These are phyloP conservation scores for Ophiostoma perfectum DNA, from an alignment of 2,329 filamentous ascomycete species.

Conservation along the genomic window DNA sequence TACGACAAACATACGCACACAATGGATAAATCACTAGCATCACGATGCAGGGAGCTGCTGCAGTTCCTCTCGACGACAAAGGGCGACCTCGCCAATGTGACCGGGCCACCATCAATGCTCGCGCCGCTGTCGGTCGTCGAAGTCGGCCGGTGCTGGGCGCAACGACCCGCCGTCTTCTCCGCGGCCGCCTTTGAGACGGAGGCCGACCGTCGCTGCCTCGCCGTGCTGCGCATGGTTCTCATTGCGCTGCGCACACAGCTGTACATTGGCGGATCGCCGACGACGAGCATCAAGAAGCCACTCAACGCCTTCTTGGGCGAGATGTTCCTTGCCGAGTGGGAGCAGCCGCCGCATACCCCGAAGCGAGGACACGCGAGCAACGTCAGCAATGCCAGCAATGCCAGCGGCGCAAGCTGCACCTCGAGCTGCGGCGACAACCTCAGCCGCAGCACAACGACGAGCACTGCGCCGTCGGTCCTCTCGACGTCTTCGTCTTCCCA, in stretches of 20 bases:
- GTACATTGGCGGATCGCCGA: conserved; percentile 43
- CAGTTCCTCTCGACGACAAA: conserved; percentile 38
- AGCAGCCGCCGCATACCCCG: conserved; percentile 27
- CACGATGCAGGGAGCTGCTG: conserved; percentile 32
- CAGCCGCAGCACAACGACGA: not conserved
- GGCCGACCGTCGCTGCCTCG: conserved; percentile 40
- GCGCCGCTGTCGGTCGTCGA: conserved; percentile 47
- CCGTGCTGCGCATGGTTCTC: conserved; percentile 45
- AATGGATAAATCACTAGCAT: conserved; percentile 30
- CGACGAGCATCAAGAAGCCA: conserved; percentile 48
- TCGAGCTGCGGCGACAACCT: not conserved
- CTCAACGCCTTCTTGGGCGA: conserved; percentile 51
- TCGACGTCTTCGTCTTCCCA: not conserved
- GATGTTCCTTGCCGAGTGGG: conserved; percentile 42
- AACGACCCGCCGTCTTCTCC: conserved; percentile 44
- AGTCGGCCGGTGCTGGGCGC: conserved; percentile 47
- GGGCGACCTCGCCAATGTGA: conserved; percentile 49
- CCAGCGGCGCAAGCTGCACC: not conserved
- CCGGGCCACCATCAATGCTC: conserved; percentile 47
- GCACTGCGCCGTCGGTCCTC: conserved; percentile 8
- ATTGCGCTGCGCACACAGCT: conserved; percentile 43
- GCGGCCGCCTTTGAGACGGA: conserved; percentile 43
- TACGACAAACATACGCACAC: conserved; percentile 20
- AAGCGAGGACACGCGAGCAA: conserved; percentile 14
- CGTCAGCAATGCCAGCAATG: not conserved